Base-by-base conservation (phyloP, 2,329 filamentous ascomycete genomes). In the Ilyonectria mors-panacis region DNA sequence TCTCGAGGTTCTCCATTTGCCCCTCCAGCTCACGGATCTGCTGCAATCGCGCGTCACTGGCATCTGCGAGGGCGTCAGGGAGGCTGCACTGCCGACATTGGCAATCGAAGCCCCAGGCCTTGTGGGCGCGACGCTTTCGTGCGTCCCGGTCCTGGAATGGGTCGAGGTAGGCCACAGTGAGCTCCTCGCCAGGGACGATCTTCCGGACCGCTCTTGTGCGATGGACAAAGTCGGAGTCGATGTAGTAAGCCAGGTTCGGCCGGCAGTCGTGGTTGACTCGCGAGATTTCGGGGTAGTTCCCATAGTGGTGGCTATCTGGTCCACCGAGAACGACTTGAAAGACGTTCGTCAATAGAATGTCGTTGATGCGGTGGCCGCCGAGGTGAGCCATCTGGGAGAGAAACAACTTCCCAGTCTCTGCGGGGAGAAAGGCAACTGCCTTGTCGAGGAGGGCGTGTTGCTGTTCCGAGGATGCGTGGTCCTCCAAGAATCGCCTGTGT, bases 261-360 rank as follows among this genome's bases (percentile, higher is more conserved):
- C 61, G 54, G 10, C 61, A 64, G 26, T 64, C 61, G 54, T 64
- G 61, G 55, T 64, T 64, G 26, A 58, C 6, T 6, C 61, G 54
- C 8, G 61, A 53, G 12, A 47, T 21, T 26, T 53, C 47, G 1
- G 61, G 61, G 47, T 59, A 64, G n/a, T 30, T 51, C 8, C 51
- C 54, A 2, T 33, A 33, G 21, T 64, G 61, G 15, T 33, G 23
- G 37, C 50, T 42, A 26, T 54, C 23, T 33, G n/a, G 13, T 19
- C 37, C 39, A 7, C 28, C 39, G 15, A 63, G 48, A 26, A 21
- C 8, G 44, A 57, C 53, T 21, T 56, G 47, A 33, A 42, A 63
- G 21, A 30, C 53, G 44, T 63, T 63, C 15, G 60, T 57, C 15
- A 39, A 10, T 30, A 57, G 26, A n/a, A 58, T 58, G 47, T 64